Evolutionary conservation across 139 green algal species (phyloP), one percentile per base, ranked within the genome.

Genomic region (Trebouxia sp.): DNA sequence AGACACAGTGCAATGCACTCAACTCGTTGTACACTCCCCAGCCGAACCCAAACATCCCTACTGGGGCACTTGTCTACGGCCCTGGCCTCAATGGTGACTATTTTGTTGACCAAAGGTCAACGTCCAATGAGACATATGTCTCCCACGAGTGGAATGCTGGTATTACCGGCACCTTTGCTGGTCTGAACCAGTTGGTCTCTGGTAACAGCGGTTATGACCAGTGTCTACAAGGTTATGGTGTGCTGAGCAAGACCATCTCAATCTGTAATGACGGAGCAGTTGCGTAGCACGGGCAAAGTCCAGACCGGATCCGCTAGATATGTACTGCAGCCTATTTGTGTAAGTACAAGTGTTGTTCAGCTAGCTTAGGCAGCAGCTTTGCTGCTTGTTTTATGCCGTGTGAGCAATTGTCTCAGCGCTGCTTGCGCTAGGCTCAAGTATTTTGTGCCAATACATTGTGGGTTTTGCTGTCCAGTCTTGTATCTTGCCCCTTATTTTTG

Each of bases 41-140:
- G 17, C 83, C 85, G 75, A 92, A 95, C 47, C 80, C 86, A 20
- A 77, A 93, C 78, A 70, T 81, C 15, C 81, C 94, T 1, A 80
- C 75, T 26, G 92, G 92, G 4, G 90, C 88, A 6, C 83, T 96
- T 22, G 86, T 96, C 17, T 85, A 90, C 22, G 82, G 38, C 39
- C 47, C 66, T 65, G 72, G 47, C 26, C 47, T 80, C 9, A 75
- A 48, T 26, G 48, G 53, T 35, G 88, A 92, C 82, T 76, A 79
- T 56, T 92, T 88, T 70, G 42, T 83, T 38, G 88, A 92, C 48
- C 32, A 72, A 39, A 76, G 85, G 15, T 77, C 67, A n/a, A 35
- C 38, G 5, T 30, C n/a, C 28, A 86, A 89, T 65, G 78, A 80
- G 77, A 87, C 78, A 35, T 62, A 50, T 20, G 84, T 91, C 20